Conservation (phyloP, 257 asterid genomes). For the Henckelia pumila region DNA sequence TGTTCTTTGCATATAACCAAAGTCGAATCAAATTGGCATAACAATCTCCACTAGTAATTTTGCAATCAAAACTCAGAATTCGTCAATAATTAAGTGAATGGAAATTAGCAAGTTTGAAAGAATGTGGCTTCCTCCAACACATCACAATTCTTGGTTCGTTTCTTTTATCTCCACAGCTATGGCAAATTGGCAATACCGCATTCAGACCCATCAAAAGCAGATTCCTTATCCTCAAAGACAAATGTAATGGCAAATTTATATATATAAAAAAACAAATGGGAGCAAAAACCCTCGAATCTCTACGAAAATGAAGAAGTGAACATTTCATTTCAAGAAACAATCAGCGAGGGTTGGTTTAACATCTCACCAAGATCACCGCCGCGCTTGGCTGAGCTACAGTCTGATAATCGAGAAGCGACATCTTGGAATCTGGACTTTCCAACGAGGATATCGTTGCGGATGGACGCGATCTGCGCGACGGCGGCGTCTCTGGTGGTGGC, state of each 20-base stretch:
- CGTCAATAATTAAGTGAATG: too few relatives aligned
- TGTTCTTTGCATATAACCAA: not conserved
- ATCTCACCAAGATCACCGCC: constrained; percentile 88
- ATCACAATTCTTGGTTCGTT: not conserved
- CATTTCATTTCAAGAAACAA: not conserved
- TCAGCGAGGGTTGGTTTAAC: not conserved
- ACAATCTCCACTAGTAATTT: not conserved
- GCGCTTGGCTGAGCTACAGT: constrained; percentile 94
- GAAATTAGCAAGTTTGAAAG: too few relatives aligned
- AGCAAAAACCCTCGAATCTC: constrained; percentile 1
- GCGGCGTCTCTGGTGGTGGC: constrained; percentile 72
- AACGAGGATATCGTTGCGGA: constrained; percentile 66
- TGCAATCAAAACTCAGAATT: not conserved
- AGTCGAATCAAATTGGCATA: constrained; percentile 4
- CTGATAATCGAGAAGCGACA: constrained; percentile 63
- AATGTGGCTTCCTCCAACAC: not conserved
- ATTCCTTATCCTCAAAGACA: not conserved
- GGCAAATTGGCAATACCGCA: not conserved
- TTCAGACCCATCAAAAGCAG: not conserved
- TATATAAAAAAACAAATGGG: not conserved
- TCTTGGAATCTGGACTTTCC: constrained; percentile 74
- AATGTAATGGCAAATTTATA: not conserved
- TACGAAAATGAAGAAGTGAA: not conserved
- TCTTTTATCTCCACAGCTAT: not conserved
- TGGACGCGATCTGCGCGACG: constrained; percentile 54